Evolutionary conservation across 106 monocot genomes (phyloP).

Genomic region (Acorus calamus): DNA sequence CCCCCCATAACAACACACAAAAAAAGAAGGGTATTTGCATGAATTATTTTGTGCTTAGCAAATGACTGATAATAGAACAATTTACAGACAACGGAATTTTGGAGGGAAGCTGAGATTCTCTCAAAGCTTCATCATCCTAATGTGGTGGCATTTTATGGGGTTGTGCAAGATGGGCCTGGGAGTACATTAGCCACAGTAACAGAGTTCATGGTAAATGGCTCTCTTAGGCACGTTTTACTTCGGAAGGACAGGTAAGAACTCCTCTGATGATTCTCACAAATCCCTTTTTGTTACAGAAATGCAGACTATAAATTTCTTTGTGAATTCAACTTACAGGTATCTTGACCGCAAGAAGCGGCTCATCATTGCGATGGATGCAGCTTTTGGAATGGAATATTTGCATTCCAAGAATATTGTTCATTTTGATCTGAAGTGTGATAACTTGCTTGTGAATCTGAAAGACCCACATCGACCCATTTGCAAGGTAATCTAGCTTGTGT

Average conservation of each 20-base stretch:
- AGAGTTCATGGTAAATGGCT: conserved; percentile 89
- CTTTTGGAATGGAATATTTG: conserved; percentile 97
- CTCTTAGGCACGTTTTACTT: conserved; percentile 67
- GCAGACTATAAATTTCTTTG: background rate
- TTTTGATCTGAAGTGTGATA: conserved; percentile 98
- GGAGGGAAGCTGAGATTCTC: conserved; percentile 86
- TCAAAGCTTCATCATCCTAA: conserved; percentile 95
- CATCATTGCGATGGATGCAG: conserved; percentile 94
- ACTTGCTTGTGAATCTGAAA: conserved; percentile 88
- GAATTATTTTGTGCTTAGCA: no score
- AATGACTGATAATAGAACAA: no score
- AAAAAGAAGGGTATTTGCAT: no score
- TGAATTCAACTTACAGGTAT: conserved; percentile 33
- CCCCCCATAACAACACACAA: no score
- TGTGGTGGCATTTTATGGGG: conserved; percentile 87
- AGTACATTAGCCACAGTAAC: conserved; percentile 79
- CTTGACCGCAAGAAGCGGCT: conserved; percentile 74
- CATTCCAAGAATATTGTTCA: conserved; percentile 91
- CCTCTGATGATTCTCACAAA: background rate
- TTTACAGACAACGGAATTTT: conserved; percentile 74
- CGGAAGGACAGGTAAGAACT: conserved; percentile 61
- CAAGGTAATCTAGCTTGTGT: conserved; percentile 43
- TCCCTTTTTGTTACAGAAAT: background rate
- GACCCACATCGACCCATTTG: conserved; percentile 84
- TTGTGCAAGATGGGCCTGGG: conserved; percentile 80